Evolutionary conservation across 305 asterid genomes (phyloP).

Genomic region (Vinca major): DNA sequence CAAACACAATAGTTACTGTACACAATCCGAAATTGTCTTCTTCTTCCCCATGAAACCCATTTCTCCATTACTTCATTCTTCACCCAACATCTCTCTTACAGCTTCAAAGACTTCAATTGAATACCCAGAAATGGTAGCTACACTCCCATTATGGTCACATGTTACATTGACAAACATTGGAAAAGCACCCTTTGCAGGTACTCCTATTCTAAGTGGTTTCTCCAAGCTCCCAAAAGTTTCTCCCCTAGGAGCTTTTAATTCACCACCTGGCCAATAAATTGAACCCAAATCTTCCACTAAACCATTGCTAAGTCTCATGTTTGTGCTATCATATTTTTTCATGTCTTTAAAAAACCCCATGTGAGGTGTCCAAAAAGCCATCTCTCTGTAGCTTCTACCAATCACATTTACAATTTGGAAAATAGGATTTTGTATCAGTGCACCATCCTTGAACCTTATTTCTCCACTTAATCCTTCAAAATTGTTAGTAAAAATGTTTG

Average conservation of each 20-base stretch:
- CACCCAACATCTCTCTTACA: constrained; percentile 29
- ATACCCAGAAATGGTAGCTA: constrained; percentile 35
- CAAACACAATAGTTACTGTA: no score
- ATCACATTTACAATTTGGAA: constrained; percentile 45
- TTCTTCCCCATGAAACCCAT: no score
- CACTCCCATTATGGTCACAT: constrained; percentile 22
- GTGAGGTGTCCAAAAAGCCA: constrained; percentile 47
- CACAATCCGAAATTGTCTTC: no score
- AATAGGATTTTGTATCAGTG: constrained; percentile 26
- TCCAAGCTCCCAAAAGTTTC: constrained; percentile 29
- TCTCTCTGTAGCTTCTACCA: constrained; percentile 51
- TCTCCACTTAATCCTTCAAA: constrained; percentile 51
- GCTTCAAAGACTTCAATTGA: constrained; percentile 55
- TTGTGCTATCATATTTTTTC: constrained; percentile 5
- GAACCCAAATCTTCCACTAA: constrained; percentile 18
- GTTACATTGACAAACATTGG: constrained; percentile 42
- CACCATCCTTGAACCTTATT: constrained; percentile 41
- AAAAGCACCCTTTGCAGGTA: constrained; percentile 49
- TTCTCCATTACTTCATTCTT: no score
- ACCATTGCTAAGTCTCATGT: constrained; percentile 8
- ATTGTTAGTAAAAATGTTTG: constrained; percentile 19
- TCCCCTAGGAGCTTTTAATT: constrained; percentile 33
- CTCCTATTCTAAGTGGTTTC: constrained; percentile 44
- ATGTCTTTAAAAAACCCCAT: constrained; percentile 29
- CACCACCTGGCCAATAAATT: constrained; percentile 56